These are phyloP conservation scores for Metschnikowia colocasiae DNA, from an alignment of 805 yeast genomes.

Conservation along the genomic window DNA sequence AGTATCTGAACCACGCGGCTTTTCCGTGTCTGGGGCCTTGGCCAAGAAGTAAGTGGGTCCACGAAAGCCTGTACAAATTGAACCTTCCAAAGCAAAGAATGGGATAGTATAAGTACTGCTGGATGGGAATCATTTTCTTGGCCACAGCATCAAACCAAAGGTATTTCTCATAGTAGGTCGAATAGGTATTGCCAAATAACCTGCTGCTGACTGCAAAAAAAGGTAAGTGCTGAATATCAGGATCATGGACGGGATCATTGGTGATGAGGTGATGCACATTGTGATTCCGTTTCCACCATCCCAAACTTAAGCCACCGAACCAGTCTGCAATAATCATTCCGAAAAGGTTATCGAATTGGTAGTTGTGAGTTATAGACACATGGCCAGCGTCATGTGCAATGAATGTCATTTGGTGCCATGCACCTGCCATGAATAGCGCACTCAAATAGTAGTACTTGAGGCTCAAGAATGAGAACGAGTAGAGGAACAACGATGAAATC, in stretches of 20 bases:
- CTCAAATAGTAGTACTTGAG: slow-evolving; percentile 46
- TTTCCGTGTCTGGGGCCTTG: slow-evolving; percentile 76
- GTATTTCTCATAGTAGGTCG: slow-evolving; percentile 71
- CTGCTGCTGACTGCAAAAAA: slow-evolving; percentile 81
- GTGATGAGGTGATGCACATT: slow-evolving; percentile 90
- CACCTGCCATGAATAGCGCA: slow-evolving; percentile 65
- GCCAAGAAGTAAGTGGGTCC: slow-evolving; percentile 73
- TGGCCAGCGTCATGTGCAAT: slow-evolving; percentile 92
- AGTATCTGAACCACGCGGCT: slow-evolving; percentile 83
- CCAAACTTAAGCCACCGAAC: slow-evolving; percentile 83
- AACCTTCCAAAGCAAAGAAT: slow-evolving; percentile 80
- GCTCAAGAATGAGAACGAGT: slow-evolving; percentile 48
- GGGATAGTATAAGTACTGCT: slow-evolving; percentile 71
- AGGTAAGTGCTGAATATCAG: slow-evolving; percentile 90
- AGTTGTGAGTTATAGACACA: slow-evolving; percentile 75
- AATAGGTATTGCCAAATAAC: slow-evolving; percentile 64
- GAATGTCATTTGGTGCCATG: slow-evolving; percentile 88
- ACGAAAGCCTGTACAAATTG: slow-evolving; percentile 75
- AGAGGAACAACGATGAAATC: slow-evolving; percentile 50
- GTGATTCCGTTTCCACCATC: slow-evolving; percentile 95
- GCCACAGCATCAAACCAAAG: slow-evolving; percentile 70
- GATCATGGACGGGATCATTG: slow-evolving; percentile 93
- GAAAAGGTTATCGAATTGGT: slow-evolving; percentile 67
- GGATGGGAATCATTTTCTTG: slow-evolving; percentile 54
- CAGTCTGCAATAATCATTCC: slow-evolving; percentile 74